These are phyloP conservation scores for Thraustochytrium sp. DNA, from an alignment of 352 stramenopile genomes.

Conservation along the genomic window DNA sequence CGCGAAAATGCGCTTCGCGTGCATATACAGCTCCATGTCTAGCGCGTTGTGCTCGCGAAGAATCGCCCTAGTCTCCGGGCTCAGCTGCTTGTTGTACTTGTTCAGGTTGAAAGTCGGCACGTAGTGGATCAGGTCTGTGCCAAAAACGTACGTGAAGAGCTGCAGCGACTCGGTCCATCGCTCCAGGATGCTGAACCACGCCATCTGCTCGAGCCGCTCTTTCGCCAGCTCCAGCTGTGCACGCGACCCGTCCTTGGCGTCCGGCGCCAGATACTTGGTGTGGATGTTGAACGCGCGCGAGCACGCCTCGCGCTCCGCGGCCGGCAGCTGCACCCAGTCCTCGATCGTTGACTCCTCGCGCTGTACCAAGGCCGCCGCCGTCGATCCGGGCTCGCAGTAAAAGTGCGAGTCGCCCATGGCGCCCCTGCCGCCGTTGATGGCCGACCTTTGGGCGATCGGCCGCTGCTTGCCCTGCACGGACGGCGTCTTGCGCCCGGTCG, in stretches of 20 bases:
- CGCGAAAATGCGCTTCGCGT: background rate
- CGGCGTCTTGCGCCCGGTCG: background rate
- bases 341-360: background rate
- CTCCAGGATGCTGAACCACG: constrained; percentile 22
- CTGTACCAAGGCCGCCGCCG: background rate
- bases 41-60: constrained; percentile 1
- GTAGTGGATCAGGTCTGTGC: constrained; percentile 21
- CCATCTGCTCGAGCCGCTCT: background rate
- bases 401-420: constrained; percentile 28
- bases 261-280: constrained; percentile 13
- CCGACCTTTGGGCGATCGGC: background rate
- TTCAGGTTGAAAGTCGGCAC: background rate
- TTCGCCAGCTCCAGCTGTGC: constrained; percentile 10
- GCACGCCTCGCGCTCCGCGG: background rate
- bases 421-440: background rate
- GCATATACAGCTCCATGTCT: background rate
- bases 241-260: background rate
- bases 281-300: constrained; percentile 18
- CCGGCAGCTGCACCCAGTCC: background rate
- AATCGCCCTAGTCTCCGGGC: background rate
- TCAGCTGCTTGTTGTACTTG: constrained; percentile 26
- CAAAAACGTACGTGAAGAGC: background rate
- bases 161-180: constrained; percentile 22
- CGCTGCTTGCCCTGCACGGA: background rate
- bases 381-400: constrained; percentile 6